Percentiles rank a stretch among this genome's conserved stretches.
Evolutionary conservation across 805 yeast species (phyloP).

Genomic region (Suhomyces pyralidae): DNA sequence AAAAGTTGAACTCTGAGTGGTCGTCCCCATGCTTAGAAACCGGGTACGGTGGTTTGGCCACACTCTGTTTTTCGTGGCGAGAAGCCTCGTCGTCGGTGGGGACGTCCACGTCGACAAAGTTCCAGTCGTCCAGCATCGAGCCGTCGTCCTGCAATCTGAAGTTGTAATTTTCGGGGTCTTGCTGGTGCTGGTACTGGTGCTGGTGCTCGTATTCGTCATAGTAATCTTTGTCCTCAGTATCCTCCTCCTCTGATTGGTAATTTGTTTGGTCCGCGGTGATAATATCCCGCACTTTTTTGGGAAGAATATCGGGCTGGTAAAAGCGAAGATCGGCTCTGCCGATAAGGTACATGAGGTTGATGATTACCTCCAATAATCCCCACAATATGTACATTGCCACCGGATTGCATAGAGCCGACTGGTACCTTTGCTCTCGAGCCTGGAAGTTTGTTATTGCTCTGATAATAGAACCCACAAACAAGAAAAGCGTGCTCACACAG

Average conservation of each 20-base stretch:
- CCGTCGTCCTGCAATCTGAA: background rate
- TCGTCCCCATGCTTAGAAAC: background rate
- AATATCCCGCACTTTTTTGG: constrained; percentile 35
- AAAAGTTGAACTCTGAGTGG: background rate
- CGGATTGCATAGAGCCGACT: constrained; percentile 30
- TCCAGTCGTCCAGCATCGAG: constrained; percentile 8
- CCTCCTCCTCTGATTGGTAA: constrained; percentile 3
- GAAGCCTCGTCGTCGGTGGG: constrained; percentile 14
- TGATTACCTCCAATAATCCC: constrained; percentile 63
- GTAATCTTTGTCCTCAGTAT: background rate
- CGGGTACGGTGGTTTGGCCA: constrained; percentile 7
- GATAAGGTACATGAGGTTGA: constrained; percentile 53
- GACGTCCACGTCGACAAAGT: constrained; percentile 30
- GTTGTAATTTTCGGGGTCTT: background rate
- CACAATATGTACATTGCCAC: constrained; percentile 64
- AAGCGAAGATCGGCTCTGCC: constrained; percentile 76
- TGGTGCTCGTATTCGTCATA: background rate
- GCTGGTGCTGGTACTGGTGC: background rate
- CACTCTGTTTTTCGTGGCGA: background rate
- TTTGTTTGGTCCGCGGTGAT: constrained; percentile 41
- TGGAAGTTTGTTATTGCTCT: constrained; percentile 49
- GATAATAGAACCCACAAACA: constrained; percentile 49
- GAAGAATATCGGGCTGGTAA: constrained; percentile 68
- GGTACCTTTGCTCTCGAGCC: constrained; percentile 19
- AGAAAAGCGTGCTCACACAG: constrained; percentile 43